Base-by-base conservation (phyloP, 371 early-diverging fungal genomes). In the Blakeslea trispora region DNA sequence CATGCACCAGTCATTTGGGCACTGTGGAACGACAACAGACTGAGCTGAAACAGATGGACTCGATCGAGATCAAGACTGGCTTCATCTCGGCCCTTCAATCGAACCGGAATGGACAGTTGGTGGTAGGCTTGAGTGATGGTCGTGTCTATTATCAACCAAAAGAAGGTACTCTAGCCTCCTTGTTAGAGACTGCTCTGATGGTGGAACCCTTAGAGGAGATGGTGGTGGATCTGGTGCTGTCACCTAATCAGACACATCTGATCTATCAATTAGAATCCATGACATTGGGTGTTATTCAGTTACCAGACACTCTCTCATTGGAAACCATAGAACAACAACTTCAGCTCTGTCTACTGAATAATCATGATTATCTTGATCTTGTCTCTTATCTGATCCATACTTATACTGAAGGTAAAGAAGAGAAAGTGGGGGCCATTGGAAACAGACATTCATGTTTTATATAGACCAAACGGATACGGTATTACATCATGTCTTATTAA, bases 71-170 rank as follows among this genome's bases (percentile, higher is more conserved):
- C 21, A 34, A 57, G 5, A 61, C 61, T 17, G 50, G 63, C 14
- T 70, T 73, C 52, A 60, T 79, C 4, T 65, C 74, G n/a, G 67
- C 51, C 13, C 44, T 72, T 9, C 55, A 63, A 31, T 45, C 44
- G 8, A 64, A 57, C 4, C 32, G 47, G 0, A 23, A 42, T 3
- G 68, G 70, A 21, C 45, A 50, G 4, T 21, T 79, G 4, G 59
- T 68, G 0, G 45, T 79, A 3, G 79, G 79, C 0, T 57, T 79
- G 23, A 74, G 74, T 1, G 71, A 79, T 55, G 79, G 79, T 2
- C 72, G 72, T 50, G 54, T 74, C 19, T 69, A 75, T 49, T 52
- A 63, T 68, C 11, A 60, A 39, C 31, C 14, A 23, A 19, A 42
- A 55, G 9, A 44, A 35, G 34, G 43, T 7, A 0, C 50, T 37